phyloP scores from a whole-genome alignment of 257 asterid species.

The Lavandula angustifolia region DNA sequence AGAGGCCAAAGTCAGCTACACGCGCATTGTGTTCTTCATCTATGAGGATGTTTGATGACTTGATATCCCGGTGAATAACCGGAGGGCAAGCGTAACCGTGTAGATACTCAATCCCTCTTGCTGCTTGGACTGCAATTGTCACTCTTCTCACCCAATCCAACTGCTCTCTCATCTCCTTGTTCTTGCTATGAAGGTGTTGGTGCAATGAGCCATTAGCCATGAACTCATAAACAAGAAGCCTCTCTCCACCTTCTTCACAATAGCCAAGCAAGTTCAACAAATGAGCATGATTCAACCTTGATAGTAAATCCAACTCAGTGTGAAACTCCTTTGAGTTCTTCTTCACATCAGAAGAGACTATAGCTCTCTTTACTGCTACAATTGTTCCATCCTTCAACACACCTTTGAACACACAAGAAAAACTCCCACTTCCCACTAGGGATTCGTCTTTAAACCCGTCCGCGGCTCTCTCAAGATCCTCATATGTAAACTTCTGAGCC shows the following conservation, averaged over 20 bases:
- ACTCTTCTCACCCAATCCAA: slow-evolving; percentile 86
- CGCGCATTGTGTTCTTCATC: slow-evolving; percentile 96
- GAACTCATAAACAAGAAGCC: slow-evolving; percentile 87
- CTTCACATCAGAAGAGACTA: slow-evolving; percentile 69
- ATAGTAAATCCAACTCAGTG: slow-evolving; percentile 82
- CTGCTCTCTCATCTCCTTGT: slow-evolving; percentile 49
- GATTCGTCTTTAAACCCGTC: slow-evolving; percentile 77
- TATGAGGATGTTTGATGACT: slow-evolving; percentile 83
- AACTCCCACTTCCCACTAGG: slow-evolving; percentile 82
- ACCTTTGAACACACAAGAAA: slow-evolving; percentile 85
- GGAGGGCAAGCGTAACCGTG: slow-evolving; percentile 98
- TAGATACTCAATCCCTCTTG: slow-evolving; percentile 84
- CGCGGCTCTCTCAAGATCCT: slow-evolving; percentile 74
- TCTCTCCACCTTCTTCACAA: slow-evolving; percentile 83
- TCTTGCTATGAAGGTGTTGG: slow-evolving; percentile 71
- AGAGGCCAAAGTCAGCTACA: slow-evolving; percentile 88
- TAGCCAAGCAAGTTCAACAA: slow-evolving; percentile 79
- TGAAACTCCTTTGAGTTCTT: slow-evolving; percentile 81
- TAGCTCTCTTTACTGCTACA: slow-evolving; percentile 84
- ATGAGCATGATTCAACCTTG: slow-evolving; percentile 86
- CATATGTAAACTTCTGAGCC: slow-evolving; percentile 73
- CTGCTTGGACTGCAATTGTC: slow-evolving; percentile 90
- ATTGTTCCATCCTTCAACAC: slow-evolving; percentile 70
- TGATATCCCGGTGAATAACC: slow-evolving; percentile 87
- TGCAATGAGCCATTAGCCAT: slow-evolving; percentile 94